Evolutionary conservation across 164 flowering plant genomes (phyloP).

Genomic region (Cinnamomum micranthum): DNA sequence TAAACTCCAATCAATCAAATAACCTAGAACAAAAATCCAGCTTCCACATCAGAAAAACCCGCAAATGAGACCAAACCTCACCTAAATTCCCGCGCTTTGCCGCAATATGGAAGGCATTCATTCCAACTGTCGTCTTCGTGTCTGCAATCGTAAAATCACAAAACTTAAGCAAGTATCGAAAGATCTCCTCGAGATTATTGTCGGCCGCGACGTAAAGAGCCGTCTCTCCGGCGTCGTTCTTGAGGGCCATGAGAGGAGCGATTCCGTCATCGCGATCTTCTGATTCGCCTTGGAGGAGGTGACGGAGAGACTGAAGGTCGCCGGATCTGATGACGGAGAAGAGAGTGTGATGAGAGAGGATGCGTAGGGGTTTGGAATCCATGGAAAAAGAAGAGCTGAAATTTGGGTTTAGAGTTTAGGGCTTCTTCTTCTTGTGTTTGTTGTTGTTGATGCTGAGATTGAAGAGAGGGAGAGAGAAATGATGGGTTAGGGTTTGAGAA

Average conservation of each 20-base stretch:
- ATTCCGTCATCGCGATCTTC: conserved; percentile 22
- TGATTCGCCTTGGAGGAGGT: conserved; percentile 22
- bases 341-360: conserved; percentile 66
- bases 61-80: conserved; percentile 15
- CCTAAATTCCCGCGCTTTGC: conserved; percentile 78
- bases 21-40: not conserved
- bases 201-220: conserved; percentile 74
- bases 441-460: not conserved
- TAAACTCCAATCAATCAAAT: not conserved
- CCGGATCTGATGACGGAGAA: conserved; percentile 68
- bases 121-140: conserved; percentile 66
- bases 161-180: conserved; percentile 53
- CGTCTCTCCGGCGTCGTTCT: conserved; percentile 77
- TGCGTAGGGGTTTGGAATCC: conserved; percentile 50
- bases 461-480: not conserved
- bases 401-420: no score
- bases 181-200: conserved; percentile 46
- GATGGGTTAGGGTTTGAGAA: not conserved
- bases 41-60: not conserved
- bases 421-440: not conserved
- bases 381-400: conserved; percentile 15
- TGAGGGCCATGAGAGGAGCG: conserved; percentile 50
- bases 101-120: conserved; percentile 83
- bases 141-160: conserved; percentile 44
- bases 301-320: conserved; percentile 44